A percentile compares a stretch with the other conserved stretches of the same genome.
Evolutionary conservation across 768 basidiomycete genomes (phyloP).

Genomic region (Trichaptum fuscoviolaceum): DNA sequence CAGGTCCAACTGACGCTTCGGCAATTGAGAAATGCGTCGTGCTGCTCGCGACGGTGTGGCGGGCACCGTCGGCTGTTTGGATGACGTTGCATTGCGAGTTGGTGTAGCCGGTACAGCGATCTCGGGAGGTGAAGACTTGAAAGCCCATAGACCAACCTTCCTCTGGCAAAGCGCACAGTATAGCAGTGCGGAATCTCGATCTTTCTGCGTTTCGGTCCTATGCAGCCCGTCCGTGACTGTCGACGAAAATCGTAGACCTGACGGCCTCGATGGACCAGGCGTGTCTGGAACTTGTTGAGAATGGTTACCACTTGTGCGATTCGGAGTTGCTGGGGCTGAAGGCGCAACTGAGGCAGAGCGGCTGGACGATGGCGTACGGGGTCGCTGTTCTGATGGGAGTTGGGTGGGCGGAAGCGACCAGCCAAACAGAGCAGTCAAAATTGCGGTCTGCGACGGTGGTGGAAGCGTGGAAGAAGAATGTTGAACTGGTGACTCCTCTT

Average conservation of each 20-base stretch:
- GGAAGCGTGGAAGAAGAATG: not conserved
- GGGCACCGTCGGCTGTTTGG: constrained; percentile 13
- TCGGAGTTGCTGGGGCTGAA: constrained; percentile 23
- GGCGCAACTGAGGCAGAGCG: constrained; percentile 24
- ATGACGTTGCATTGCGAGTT: constrained; percentile 9
- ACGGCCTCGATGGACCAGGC: constrained; percentile 16
- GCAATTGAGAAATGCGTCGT: constrained; percentile 25
- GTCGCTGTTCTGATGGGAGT: constrained; percentile 13
- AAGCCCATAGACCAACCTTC: constrained; percentile 77
- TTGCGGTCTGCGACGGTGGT: constrained; percentile 33
- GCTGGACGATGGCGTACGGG: constrained; percentile 17
- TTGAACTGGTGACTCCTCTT: constrained; percentile 1
- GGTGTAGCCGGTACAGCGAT: constrained; percentile 11
- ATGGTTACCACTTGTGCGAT: constrained; percentile 18
- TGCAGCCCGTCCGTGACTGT: not conserved
- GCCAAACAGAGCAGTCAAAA: constrained; percentile 43
- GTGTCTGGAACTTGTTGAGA: constrained; percentile 16
- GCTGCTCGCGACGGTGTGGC: constrained; percentile 13
- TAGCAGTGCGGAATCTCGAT: constrained; percentile 47
- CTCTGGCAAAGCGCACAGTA: constrained; percentile 70
- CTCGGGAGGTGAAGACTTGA: constrained; percentile 22
- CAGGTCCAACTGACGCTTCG: constrained; percentile 57
- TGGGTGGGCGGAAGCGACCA: constrained; percentile 36
- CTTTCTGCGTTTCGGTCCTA: not conserved
- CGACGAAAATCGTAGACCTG: constrained; percentile 7